phyloP scores from a whole-genome alignment of 1,284 basidiomycete genomes.

The Crepidotus sp. region DNA sequence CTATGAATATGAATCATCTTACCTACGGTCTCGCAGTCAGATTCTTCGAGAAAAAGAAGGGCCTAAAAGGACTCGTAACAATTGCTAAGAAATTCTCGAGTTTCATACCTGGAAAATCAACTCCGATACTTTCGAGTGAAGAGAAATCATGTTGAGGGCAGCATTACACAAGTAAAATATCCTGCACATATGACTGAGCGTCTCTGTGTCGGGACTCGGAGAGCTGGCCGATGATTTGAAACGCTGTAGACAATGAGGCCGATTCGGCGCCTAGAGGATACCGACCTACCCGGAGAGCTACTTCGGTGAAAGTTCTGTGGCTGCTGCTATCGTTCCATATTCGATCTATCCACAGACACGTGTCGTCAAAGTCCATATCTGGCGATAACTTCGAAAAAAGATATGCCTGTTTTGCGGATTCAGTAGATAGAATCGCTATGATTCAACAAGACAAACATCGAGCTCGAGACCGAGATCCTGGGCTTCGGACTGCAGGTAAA shows the following conservation, averaged over 20 bases:
- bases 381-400: constrained; percentile 51
- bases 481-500: constrained; percentile 47
- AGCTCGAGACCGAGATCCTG: constrained; percentile 47
- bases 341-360: constrained; percentile 40
- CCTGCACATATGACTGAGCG: constrained; percentile 57
- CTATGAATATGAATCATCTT: constrained; percentile 22
- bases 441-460: constrained; percentile 32
- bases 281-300: constrained; percentile 46
- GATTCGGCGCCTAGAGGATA: not conserved
- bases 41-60: constrained; percentile 56
- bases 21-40: constrained; percentile 74
- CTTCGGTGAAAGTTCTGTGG: constrained; percentile 50
- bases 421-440: constrained; percentile 1
- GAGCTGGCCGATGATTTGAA: constrained; percentile 41
- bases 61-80: constrained; percentile 29
- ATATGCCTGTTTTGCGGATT: constrained; percentile 36
- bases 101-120: constrained; percentile 23
- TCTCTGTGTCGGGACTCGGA: constrained; percentile 58
- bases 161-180: constrained; percentile 47
- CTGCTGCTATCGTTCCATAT: constrained; percentile 52
- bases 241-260: constrained; percentile 32
- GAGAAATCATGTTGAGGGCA: constrained; percentile 57
- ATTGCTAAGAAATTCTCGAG: not conserved
- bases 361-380: constrained; percentile 46
- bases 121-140: constrained; percentile 58